Conservation (phyloP, 805 yeast genomes). For the Nakazawaea ambrosiae region DNA sequence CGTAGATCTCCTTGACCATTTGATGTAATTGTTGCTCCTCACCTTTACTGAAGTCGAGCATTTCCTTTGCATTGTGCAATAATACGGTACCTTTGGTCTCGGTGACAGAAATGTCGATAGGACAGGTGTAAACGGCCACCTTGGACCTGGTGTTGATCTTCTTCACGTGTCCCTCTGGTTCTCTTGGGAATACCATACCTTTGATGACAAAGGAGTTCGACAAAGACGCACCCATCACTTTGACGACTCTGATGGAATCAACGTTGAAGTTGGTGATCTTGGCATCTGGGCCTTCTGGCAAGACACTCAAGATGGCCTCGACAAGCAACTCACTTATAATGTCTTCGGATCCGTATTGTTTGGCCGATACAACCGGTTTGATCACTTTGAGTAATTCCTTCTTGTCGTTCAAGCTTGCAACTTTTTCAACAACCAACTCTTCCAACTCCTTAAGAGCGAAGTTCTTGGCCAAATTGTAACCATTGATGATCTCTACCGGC, state of each 20-base stretch:
- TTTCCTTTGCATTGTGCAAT: constrained; percentile 92
- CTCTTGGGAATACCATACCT: constrained; percentile 98
- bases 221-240: constrained; percentile 89
- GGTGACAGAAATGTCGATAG: constrained; percentile 91
- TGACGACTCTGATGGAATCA: constrained; percentile 91
- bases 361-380: constrained; percentile 85
- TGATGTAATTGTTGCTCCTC: constrained; percentile 91
- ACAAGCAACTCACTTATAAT: constrained; percentile 69
- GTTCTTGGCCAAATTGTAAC: constrained; percentile 81
- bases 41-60: constrained; percentile 93
- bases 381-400: constrained; percentile 63
- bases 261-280: constrained; percentile 55
- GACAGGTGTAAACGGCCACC: constrained; percentile 90
- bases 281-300: constrained; percentile 56
- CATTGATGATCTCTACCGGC: constrained; percentile 89
- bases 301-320: constrained; percentile 74
- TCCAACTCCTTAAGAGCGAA: constrained; percentile 67
- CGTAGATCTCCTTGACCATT: constrained; percentile 73
- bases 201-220: constrained; percentile 70
- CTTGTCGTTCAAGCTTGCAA: constrained; percentile 48
- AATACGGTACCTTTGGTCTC: constrained; percentile 97
- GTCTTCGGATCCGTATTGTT: constrained; percentile 87
- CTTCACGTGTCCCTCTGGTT: constrained; percentile 90
- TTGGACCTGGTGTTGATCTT: constrained; percentile 56
- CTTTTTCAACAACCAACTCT: constrained; percentile 51